Conservation (phyloP, 2,329 filamentous ascomycete species). For the Pochonia chlamydosporia region DNA sequence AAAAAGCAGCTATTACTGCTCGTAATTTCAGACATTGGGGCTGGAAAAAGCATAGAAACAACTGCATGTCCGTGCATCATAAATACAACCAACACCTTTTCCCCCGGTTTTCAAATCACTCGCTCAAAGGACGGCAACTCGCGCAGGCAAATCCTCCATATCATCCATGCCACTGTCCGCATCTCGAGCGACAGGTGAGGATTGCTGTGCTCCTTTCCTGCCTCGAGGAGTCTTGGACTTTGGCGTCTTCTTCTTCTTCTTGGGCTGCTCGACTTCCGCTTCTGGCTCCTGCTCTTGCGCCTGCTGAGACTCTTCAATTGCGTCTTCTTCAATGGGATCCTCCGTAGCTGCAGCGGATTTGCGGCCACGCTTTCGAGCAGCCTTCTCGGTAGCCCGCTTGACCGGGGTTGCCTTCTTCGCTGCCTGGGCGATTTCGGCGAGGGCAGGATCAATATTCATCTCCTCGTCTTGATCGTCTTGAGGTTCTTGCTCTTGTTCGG, state of each 20-base stretch:
- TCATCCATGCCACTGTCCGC: conserved; percentile 35
- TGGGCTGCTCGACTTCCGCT: conserved; percentile 18
- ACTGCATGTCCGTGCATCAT: not conserved
- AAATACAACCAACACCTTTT: not conserved
- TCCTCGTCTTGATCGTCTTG: conserved; percentile 16
- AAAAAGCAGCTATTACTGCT: not conserved
- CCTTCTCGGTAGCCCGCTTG: conserved; percentile 17
- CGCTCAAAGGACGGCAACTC: not conserved
- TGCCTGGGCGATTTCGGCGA: conserved; percentile 13
- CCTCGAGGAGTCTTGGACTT: conserved; percentile 17
- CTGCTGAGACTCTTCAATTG: conserved; percentile 9
- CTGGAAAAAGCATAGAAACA: no score
- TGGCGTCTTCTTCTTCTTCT: conserved; percentile 22
- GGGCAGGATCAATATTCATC: conserved; percentile 27
- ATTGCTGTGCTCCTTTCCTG: conserved; percentile 8
- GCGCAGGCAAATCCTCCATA: conserved; percentile 36
- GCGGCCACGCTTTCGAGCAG: conserved; percentile 17
- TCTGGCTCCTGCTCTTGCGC: conserved; percentile 17
- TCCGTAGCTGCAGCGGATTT: conserved; percentile 17
- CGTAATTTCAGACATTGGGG: no score
- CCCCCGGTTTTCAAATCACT: not conserved
- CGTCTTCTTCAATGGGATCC: conserved; percentile 26
- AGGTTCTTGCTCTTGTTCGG: not conserved
- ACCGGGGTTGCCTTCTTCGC: conserved; percentile 21
- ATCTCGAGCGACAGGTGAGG: conserved; percentile 11